A percentile compares a stretch with the other conserved stretches of the same genome.
These are phyloP conservation scores for Entonaema liquescens DNA, from an alignment of 495 filamentous ascomycete species.

Conservation along the genomic window DNA sequence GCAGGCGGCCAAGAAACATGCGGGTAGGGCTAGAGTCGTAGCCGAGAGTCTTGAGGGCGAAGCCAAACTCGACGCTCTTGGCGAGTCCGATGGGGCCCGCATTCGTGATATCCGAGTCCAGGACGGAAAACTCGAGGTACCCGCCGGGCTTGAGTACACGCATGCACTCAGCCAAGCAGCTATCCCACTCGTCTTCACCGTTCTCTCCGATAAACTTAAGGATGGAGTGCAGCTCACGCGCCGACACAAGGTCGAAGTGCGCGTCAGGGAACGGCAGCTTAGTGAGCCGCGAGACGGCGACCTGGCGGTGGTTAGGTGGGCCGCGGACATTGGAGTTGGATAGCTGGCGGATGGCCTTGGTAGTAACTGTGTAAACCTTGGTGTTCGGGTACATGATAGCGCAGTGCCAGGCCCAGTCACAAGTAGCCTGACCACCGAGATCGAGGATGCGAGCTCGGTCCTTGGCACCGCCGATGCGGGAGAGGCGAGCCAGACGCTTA, in stretches of 20 bases:
- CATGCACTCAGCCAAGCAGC: constrained; percentile 83
- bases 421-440: constrained; percentile 82
- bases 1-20: constrained; percentile 76
- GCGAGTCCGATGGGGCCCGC: constrained; percentile 79
- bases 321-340: constrained; percentile 77
- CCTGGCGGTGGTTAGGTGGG: constrained; percentile 84
- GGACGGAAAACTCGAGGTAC: constrained; percentile 85
- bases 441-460: constrained; percentile 79
- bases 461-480: constrained; percentile 57
- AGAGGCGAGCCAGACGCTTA: constrained; percentile 63
- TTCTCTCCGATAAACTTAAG: constrained; percentile 73
- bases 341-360: constrained; percentile 68
- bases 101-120: constrained; percentile 89
- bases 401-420: constrained; percentile 96
- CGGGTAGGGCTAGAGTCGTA: constrained; percentile 89
- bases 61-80: constrained; percentile 87
- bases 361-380: constrained; percentile 85
- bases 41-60: constrained; percentile 83
- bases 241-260: constrained; percentile 92
- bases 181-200: constrained; percentile 84
- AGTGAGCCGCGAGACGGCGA: constrained; percentile 77
- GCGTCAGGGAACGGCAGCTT: constrained; percentile 85
- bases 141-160: constrained; percentile 93
- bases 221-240: constrained; percentile 83
- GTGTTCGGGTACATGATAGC: constrained; percentile 83